Percentiles rank a stretch among this genome's conserved stretches.
These are phyloP conservation scores for Tricholoma terreum DNA, from an alignment of 768 basidiomycete genomes.

Conservation along the genomic window DNA sequence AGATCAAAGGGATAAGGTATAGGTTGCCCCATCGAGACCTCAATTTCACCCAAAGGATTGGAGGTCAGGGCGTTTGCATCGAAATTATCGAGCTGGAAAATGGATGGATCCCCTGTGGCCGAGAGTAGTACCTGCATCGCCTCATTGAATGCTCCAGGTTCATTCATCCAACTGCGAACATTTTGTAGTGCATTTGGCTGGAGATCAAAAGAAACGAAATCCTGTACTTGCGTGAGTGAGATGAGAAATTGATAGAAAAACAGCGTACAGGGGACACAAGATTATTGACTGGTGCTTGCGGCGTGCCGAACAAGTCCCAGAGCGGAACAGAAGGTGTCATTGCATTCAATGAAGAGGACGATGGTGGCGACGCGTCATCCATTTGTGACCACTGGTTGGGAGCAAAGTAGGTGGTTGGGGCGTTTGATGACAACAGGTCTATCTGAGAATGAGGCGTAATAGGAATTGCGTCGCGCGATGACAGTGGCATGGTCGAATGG, in stretches of 20 bases:
- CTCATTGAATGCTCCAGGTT: slow-evolving; percentile 11
- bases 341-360: not conserved
- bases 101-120: slow-evolving; percentile 27
- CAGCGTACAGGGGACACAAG: not conserved
- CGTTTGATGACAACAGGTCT: not conserved
- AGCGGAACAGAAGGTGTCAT: not conserved
- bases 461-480: not conserved
- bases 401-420: not conserved
- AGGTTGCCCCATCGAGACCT: slow-evolving; percentile 31
- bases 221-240: slow-evolving; percentile 8
- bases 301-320: not conserved
- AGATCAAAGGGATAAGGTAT: slow-evolving; percentile 5
- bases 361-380: not conserved
- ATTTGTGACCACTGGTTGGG: not conserved
- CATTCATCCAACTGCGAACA: slow-evolving; percentile 7
- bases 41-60: slow-evolving; percentile 36
- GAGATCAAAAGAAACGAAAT: slow-evolving; percentile 21
- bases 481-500: not conserved
- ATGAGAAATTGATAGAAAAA: not conserved
- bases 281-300: not conserved
- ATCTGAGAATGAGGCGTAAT: not conserved
- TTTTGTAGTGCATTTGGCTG: slow-evolving; percentile 10
- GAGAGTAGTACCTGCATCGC: slow-evolving; percentile 29
- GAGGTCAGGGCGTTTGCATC: slow-evolving; percentile 26
- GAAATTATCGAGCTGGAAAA: slow-evolving; percentile 35